Percentiles rank a stretch among this genome's conserved stretches.
Conservation (phyloP, 2,329 filamentous ascomycete genomes). For the Xylaria polymorpha region DNA sequence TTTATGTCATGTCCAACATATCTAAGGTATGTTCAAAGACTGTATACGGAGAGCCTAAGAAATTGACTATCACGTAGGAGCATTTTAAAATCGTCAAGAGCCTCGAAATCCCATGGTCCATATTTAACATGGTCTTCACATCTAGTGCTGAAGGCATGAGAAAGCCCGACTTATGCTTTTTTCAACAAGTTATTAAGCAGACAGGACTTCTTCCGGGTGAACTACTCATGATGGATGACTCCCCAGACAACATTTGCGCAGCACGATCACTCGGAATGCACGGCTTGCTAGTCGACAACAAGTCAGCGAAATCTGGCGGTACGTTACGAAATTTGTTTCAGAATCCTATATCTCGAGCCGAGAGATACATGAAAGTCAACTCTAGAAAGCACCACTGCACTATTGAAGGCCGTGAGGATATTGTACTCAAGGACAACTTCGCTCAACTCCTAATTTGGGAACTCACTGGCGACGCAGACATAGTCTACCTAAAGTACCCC, state of each 20-base stretch:
- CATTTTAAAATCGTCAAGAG: conserved; percentile 10
- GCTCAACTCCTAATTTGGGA: conserved; percentile 55
- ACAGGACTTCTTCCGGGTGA: conserved; percentile 29
- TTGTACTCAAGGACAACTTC: conserved; percentile 49
- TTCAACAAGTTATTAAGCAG: conserved; percentile 38
- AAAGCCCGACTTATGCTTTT: conserved; percentile 44
- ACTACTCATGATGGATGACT: conserved; percentile 41
- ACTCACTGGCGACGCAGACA: conserved; percentile 39
- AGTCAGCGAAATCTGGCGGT: not conserved
- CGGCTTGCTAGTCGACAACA: conserved; percentile 11
- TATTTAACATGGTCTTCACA: conserved; percentile 31
- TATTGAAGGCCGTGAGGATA: conserved; percentile 49
- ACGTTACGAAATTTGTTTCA: conserved; percentile 13
- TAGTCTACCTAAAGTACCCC: conserved; percentile 41
- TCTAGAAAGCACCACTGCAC: conserved; percentile 19
- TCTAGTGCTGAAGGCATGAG: conserved; percentile 40
- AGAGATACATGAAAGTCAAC: conserved; percentile 1
- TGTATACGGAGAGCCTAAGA: not conserved
- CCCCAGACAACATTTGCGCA: conserved; percentile 41
- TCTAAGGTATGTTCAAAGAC: conserved; percentile 32
- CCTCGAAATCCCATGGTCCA: conserved; percentile 11
- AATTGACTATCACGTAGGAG: conserved; percentile 9
- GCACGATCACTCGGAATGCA: conserved; percentile 35
- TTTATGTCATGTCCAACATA: conserved; percentile 45
- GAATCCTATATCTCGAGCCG: conserved; percentile 12